phyloP scores from a whole-genome alignment of 2,329 filamentous ascomycete genomes.

The Trichophyton rubrum region DNA sequence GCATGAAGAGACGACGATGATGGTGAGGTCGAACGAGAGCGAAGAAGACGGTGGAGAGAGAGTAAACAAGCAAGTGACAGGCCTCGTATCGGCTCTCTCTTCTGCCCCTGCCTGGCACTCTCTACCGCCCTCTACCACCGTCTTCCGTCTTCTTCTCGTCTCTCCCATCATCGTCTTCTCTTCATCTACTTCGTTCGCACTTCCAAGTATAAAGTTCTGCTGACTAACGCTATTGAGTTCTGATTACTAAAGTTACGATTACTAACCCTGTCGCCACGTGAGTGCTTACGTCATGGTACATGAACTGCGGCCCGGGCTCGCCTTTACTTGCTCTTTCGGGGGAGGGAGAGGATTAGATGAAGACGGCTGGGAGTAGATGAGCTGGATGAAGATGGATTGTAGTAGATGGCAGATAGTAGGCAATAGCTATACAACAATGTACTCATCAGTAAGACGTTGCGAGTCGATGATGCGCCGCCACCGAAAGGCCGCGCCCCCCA shows the following conservation, averaged over 20 bases:
- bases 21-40: background rate
- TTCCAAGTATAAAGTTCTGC: too few species aligned
- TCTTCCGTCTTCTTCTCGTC: too few species aligned
- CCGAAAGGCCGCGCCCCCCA: constrained; percentile 16
- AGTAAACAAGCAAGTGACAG: too few species aligned
- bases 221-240: too few species aligned
- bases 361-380: background rate
- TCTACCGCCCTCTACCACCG: too few species aligned
- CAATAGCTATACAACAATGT: constrained; percentile 23
- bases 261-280: background rate
- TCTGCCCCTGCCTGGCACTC: too few species aligned
- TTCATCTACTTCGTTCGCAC: too few species aligned
- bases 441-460: constrained; percentile 19
- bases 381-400: background rate
- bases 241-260: background rate
- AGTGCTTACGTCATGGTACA: background rate
- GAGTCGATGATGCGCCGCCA: constrained; percentile 22
- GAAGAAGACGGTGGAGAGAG: background rate
- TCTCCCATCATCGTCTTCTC: too few species aligned
- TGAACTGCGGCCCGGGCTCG: background rate
- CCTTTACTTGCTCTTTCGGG: background rate
- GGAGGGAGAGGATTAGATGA: background rate
- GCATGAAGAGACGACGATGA: background rate
- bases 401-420: constrained; percentile 6
- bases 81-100: too few species aligned